phyloP scores from a whole-genome alignment of 495 filamentous ascomycete species.

The Staphylotrichum tortipilum region DNA sequence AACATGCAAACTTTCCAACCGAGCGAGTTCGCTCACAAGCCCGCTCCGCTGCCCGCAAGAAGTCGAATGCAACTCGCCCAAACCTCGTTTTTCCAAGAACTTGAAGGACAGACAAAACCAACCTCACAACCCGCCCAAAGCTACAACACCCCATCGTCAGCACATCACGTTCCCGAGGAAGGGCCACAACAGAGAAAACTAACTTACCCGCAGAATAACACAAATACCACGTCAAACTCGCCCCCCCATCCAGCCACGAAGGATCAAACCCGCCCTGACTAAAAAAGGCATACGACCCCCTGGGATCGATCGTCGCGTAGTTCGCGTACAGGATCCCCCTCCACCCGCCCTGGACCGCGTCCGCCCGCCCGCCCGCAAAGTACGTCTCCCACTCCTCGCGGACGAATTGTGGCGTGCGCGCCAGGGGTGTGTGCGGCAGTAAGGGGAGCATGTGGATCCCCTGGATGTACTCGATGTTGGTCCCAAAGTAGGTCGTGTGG shows the following conservation, averaged over 20 bases:
- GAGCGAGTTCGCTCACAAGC: too few relatives aligned
- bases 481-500: conserved; percentile 89
- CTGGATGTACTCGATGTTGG: conserved; percentile 73
- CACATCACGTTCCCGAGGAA: not conserved
- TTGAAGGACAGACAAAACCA: too few relatives aligned
- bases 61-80: too few relatives aligned
- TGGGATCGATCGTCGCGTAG: conserved; percentile 67
- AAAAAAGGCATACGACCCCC: conserved; percentile 67
- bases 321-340: conserved; percentile 79
- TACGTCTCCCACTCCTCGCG: conserved; percentile 76
- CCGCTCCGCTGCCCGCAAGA: too few relatives aligned
- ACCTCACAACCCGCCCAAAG: conserved; percentile 6
- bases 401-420: conserved; percentile 62
- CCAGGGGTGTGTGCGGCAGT: conserved; percentile 59
- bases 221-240: conserved; percentile 82
- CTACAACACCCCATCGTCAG: not conserved
- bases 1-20: too few relatives aligned
- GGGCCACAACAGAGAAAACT: not conserved
- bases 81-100: too few relatives aligned
- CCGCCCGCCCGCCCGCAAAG: conserved; percentile 55
- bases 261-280: conserved; percentile 53
- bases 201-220: conserved; percentile 59
- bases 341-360: conserved; percentile 65
- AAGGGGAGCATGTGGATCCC: conserved; percentile 97
- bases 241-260: conserved; percentile 77